These are phyloP conservation scores for Colletotrichum sp. DNA, from an alignment of 2,329 filamentous ascomycete species.

Conservation along the genomic window DNA sequence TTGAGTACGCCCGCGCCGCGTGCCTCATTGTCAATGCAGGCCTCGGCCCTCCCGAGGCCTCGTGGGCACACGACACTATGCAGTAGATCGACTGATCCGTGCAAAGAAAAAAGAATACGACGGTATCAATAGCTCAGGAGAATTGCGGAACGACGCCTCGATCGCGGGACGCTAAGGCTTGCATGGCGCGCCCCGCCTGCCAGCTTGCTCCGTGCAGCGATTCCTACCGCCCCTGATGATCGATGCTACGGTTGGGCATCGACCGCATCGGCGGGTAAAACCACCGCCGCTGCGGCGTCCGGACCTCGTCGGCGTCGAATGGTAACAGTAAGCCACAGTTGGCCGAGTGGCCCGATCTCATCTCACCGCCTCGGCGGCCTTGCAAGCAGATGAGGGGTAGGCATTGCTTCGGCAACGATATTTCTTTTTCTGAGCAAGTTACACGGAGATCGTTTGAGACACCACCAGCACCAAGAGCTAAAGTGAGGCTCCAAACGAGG, in stretches of 20 bases:
- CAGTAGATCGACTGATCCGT: neutral
- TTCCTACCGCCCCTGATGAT: slow-evolving; percentile 18
- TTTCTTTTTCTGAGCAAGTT: neutral
- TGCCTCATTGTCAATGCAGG: neutral
- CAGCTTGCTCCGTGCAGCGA: slow-evolving; percentile 11
- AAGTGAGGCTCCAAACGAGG: neutral
- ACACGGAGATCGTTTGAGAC: neutral
- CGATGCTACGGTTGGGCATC: slow-evolving; percentile 19
- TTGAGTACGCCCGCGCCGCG: neutral
- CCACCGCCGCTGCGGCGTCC: neutral
- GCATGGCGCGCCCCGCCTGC: slow-evolving; percentile 12
- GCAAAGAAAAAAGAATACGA: neutral
- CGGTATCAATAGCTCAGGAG: neutral
- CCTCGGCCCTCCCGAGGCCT: neutral
- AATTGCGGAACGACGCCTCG: slow-evolving; percentile 5
- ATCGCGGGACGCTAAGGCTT: slow-evolving; percentile 15
- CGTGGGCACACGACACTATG: slow-evolving; percentile 1
- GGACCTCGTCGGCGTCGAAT: neutral
- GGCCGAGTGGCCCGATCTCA: neutral
- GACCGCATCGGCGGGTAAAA: slow-evolving; percentile 13
- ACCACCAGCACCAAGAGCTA: neutral
- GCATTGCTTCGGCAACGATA: neutral
- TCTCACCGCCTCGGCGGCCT: neutral
- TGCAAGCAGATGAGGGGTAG: slow-evolving; percentile 3
- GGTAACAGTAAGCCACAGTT: neutral